Evolutionary conservation across 1,284 basidiomycete species (phyloP), one percentile per base, ranked within the genome.

Genomic region (Ceratobasidium sp.): DNA sequence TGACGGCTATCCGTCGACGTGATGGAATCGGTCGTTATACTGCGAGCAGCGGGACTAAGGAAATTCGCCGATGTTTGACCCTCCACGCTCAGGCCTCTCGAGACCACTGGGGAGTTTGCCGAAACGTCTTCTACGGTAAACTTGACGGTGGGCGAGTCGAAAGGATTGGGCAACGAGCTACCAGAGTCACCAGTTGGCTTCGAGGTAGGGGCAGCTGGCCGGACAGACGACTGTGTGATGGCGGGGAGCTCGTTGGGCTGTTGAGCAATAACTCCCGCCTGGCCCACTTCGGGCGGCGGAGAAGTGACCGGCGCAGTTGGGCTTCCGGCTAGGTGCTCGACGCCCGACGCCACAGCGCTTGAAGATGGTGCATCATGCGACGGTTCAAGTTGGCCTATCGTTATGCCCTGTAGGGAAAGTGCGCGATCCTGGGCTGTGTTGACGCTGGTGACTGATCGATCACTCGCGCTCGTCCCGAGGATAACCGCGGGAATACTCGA

Each of bases 401-500:
- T 27, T 16, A 41, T 64, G 20, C 60, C 38, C 33, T n/a, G 14
- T n/a, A 5, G 41, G 30, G 35, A 18, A n/a, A 33, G 60, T 5
- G 33, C 41, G 7, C 20, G 33, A 44, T 38, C 60, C 33, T 7
- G 20, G 35, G 35, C 60, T 20, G 20, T 23, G 38, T n/a, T 23
- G 35, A 12, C 30, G 20, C 54, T 52, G 18, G 46, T 67, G 23
- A 27, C 46, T 65, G 71, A 54, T 60, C 44, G 59, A 74, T 74
- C 59, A 23, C 5, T 64, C 27, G 59, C n/a, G 23, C 52, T 52
- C 4, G 73, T 16, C n/a, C 52, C 62, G 52, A 66, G 62, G 64
- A 76, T 76, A 16, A 50, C 73, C 64, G 64, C 73, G 64, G 73
- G 73, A 20, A 76, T 46, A 33, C 73, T 76, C 7, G 73, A 76